phyloP scores from a whole-genome alignment of 768 basidiomycete genomes.

The Cytidiella melzeri region DNA sequence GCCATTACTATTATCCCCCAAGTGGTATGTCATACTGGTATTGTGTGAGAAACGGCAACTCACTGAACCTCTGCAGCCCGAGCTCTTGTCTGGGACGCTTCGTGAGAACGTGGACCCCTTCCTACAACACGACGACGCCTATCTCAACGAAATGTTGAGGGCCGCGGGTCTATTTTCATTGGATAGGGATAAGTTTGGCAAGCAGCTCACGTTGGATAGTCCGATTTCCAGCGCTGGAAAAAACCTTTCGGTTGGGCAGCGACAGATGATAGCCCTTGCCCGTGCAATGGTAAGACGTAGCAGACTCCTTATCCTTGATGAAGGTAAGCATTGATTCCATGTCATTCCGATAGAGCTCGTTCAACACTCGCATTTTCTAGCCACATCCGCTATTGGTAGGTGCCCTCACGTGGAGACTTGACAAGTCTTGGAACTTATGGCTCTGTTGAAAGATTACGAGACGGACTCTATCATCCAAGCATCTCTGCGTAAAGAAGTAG shows the following conservation, averaged over 20 bases:
- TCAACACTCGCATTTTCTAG: slow-evolving; percentile 20
- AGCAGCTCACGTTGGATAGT: slow-evolving; percentile 39
- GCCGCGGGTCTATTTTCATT: slow-evolving; percentile 41
- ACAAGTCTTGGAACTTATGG: slow-evolving; percentile 29
- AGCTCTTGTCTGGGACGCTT: slow-evolving; percentile 49
- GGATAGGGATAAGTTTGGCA: slow-evolving; percentile 34
- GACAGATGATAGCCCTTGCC: slow-evolving; percentile 56
- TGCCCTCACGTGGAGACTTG: not conserved
- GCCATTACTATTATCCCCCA: slow-evolving; percentile 59
- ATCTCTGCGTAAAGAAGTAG: slow-evolving; percentile 42
- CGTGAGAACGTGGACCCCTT: slow-evolving; percentile 58
- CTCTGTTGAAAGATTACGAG: slow-evolving; percentile 35
- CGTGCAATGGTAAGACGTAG: slow-evolving; percentile 50
- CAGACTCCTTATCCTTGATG: slow-evolving; percentile 54
- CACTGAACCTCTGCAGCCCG: slow-evolving; percentile 27
- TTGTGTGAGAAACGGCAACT: not conserved
- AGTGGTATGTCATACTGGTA: slow-evolving; percentile 31
- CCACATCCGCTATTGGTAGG: slow-evolving; percentile 40
- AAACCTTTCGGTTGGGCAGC: slow-evolving; percentile 49
- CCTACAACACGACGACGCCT: slow-evolving; percentile 44
- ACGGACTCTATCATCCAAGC: slow-evolving; percentile 53
- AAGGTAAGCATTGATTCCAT: slow-evolving; percentile 27
- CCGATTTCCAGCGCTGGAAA: slow-evolving; percentile 37
- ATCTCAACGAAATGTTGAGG: slow-evolving; percentile 43
- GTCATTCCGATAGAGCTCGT: no score